Evolutionary conservation across 2,329 filamentous ascomycete species (phyloP).

Genomic region (Microcyclospora tardicrescens): DNA sequence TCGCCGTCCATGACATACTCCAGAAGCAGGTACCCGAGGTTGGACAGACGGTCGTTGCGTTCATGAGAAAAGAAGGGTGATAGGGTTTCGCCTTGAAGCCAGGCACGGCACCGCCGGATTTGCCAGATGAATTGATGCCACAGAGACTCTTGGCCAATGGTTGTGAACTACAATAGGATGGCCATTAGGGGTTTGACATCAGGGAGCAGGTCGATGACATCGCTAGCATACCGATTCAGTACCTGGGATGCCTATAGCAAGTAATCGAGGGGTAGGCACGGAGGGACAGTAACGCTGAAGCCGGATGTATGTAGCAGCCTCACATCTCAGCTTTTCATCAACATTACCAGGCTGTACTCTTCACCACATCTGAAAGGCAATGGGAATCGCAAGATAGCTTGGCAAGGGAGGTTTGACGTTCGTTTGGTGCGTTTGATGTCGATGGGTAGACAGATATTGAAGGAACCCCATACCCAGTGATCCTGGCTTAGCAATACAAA

Average conservation of each 20-base stretch:
- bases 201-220: no score
- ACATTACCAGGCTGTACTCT: slow-evolving; percentile 25
- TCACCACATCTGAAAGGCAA: slow-evolving; percentile 23
- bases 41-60: slow-evolving; percentile 1
- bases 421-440: not conserved
- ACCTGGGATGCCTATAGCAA: slow-evolving; percentile 23
- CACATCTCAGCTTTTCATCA: slow-evolving; percentile 31
- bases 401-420: not conserved
- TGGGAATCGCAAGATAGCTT: slow-evolving; percentile 7
- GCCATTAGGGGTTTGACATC: no score
- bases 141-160: slow-evolving; percentile 4
- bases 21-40: slow-evolving; percentile 4
- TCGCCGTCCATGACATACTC: slow-evolving; percentile 4
- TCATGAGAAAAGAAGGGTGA: slow-evolving; percentile 3
- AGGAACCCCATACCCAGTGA: not conserved
- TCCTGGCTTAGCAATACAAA: not conserved
- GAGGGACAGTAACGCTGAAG: slow-evolving; percentile 26
- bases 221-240: slow-evolving; percentile 1
- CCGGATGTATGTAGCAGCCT: slow-evolving; percentile 30
- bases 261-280: slow-evolving; percentile 25
- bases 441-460: not conserved
- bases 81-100: no score
- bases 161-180: slow-evolving; percentile 4
- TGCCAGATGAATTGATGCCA: slow-evolving; percentile 5
- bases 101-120: no score